phyloP scores from a whole-genome alignment of 768 basidiomycete species.

The Lentinus tigrinus region DNA sequence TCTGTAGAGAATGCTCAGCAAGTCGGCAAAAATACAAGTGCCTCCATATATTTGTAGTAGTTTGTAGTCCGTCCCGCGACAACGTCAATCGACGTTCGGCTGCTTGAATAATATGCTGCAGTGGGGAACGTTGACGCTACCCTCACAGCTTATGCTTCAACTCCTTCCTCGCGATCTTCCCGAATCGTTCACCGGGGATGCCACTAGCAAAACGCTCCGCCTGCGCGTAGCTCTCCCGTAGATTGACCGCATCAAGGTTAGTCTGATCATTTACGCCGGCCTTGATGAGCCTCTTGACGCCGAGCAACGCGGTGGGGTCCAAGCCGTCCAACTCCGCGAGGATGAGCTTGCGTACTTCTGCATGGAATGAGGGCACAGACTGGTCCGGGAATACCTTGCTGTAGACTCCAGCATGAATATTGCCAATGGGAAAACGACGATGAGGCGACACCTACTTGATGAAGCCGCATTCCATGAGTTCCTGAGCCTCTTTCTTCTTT shows the following conservation, averaged over 20 bases:
- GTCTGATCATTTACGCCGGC: slow-evolving; percentile 61
- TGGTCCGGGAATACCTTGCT: slow-evolving; percentile 63
- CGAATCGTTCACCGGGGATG: slow-evolving; percentile 52
- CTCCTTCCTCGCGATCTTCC: slow-evolving; percentile 57
- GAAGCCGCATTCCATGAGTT: slow-evolving; percentile 60
- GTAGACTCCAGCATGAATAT: slow-evolving; percentile 8
- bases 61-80: neutral
- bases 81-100: no score
- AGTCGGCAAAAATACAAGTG: no score
- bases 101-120: neutral
- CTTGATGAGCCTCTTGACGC: slow-evolving; percentile 52
- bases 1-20: no score
- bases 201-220: slow-evolving; percentile 64
- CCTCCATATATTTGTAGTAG: no score
- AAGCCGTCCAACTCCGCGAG: slow-evolving; percentile 56
- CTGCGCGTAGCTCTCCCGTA: slow-evolving; percentile 72
- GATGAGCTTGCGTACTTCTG: slow-evolving; percentile 47
- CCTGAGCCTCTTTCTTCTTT: slow-evolving; percentile 59
- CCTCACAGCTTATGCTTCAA: slow-evolving; percentile 61
- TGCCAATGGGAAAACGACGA: neutral
- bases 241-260: slow-evolving; percentile 59
- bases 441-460: slow-evolving; percentile 47
- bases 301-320: slow-evolving; percentile 52
- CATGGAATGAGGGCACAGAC: slow-evolving; percentile 51
- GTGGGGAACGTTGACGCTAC: neutral